Percentiles rank a stretch among this genome's conserved stretches.
phyloP scores from a whole-genome alignment of 257 asterid species.

The Ligustrum vulgare region DNA sequence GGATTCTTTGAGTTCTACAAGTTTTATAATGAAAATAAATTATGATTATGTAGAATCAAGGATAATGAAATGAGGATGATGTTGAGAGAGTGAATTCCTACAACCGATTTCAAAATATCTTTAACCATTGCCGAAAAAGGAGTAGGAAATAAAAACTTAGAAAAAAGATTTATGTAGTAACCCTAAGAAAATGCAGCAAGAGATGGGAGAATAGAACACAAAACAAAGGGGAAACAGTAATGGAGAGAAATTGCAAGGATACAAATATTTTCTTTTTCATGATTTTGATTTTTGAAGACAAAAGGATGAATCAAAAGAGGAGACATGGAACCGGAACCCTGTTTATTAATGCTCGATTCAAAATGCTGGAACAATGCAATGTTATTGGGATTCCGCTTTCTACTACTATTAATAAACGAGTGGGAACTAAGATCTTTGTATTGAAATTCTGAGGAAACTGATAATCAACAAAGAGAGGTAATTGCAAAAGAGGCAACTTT shows the following conservation, averaged over 20 bases:
- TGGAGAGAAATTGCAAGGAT: not conserved
- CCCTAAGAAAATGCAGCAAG: no score
- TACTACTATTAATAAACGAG: not conserved
- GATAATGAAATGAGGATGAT: not conserved
- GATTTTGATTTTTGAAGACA: no score
- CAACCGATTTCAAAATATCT: not conserved
- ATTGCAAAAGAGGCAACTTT: not conserved
- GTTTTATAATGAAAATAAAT: not conserved
- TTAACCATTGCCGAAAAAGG: not conserved
- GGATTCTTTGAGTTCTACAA: not conserved
- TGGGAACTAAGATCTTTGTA: not conserved
- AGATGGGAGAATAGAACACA: not conserved
- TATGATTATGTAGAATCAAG: not conserved
- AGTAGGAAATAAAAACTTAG: not conserved
- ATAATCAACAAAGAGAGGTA: not conserved
- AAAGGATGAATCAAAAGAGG: not conserved
- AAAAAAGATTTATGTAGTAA: not conserved
- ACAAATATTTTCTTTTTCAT: not conserved
- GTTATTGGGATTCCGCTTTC: not conserved
- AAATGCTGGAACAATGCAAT: not conserved
- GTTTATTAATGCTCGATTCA: not conserved
- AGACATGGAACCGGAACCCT: not conserved
- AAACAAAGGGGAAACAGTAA: not conserved
- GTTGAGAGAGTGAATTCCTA: not conserved
- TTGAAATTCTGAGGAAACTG: not conserved